A percentile compares a stretch with the other conserved stretches of the same genome.
phyloP scores from a whole-genome alignment of 2,329 filamentous ascomycete genomes.

The Colletotrichum theobromicola region DNA sequence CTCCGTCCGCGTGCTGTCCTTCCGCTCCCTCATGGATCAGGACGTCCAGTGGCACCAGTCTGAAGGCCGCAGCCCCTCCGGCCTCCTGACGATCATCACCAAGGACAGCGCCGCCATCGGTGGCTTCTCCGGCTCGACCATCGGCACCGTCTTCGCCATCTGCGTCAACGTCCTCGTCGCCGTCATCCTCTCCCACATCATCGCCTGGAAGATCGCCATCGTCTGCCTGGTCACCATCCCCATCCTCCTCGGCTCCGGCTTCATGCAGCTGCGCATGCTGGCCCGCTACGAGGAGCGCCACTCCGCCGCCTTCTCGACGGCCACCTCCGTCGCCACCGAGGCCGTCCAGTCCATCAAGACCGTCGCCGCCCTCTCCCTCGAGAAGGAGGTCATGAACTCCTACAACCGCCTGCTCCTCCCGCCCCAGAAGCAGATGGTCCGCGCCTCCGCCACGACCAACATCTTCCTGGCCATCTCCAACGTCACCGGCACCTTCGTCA shows the following conservation, averaged over 20 bases:
- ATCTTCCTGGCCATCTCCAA: constrained; percentile 54
- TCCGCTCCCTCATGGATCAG: constrained; percentile 62
- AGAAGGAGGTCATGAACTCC: constrained; percentile 35
- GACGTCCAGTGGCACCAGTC: constrained; percentile 65
- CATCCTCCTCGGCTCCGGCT: constrained; percentile 55
- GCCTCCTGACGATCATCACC: constrained; percentile 59
- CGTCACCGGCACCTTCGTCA: constrained; percentile 59
- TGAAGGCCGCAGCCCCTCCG: constrained; percentile 49
- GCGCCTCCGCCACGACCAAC: constrained; percentile 37
- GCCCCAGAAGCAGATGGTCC: constrained; percentile 24
- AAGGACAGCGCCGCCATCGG: constrained; percentile 58
- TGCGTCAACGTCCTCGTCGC: constrained; percentile 58
- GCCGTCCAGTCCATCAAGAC: constrained; percentile 55
- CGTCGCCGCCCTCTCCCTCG: constrained; percentile 32
- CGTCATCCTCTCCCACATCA: constrained; percentile 58
- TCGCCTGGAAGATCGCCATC: constrained; percentile 65
- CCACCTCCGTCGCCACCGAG: constrained; percentile 53
- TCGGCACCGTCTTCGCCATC: constrained; percentile 60
- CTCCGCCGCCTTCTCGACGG: constrained; percentile 52
- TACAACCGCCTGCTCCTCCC: constrained; percentile 33
- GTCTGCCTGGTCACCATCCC: constrained; percentile 60
- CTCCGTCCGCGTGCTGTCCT: constrained; percentile 58
- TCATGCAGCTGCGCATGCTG: constrained; percentile 58
- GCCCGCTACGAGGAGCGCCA: constrained; percentile 51
- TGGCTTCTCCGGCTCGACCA: constrained; percentile 60